Conservation (phyloP, 2,329 filamentous ascomycete species). For the Botrytis aclada region DNA sequence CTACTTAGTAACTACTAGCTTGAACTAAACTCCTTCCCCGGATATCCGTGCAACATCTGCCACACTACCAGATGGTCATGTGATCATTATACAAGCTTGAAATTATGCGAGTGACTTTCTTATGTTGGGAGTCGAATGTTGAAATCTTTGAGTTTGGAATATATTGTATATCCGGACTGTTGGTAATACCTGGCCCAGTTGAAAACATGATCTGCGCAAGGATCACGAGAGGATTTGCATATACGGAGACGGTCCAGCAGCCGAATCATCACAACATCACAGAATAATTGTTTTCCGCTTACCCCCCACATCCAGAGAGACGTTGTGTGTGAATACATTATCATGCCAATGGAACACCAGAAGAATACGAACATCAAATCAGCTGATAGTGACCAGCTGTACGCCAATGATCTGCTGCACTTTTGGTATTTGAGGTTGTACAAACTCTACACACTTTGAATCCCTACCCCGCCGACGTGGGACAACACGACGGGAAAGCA, state of each 20-base stretch:
- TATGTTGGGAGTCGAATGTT: not conserved
- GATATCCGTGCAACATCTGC: not conserved
- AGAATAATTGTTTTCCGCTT: not conserved
- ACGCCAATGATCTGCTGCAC: not conserved
- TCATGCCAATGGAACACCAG: not conserved
- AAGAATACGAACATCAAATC: not conserved
- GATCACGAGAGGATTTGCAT: not conserved
- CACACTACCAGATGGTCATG: not conserved
- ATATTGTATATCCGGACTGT: not conserved
- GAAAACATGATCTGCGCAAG: not conserved
- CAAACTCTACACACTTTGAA: not conserved
- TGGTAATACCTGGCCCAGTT: not conserved
- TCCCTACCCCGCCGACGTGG: not conserved
- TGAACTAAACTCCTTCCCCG: not conserved
- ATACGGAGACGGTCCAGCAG: not conserved
- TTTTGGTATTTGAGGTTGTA: not conserved
- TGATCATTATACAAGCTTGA: not conserved
- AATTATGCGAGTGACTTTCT: not conserved
- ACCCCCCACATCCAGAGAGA: not conserved
- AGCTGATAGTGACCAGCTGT: constrained; percentile 2
- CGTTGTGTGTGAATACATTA: not conserved
- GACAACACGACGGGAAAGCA: not conserved
- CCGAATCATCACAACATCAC: not conserved
- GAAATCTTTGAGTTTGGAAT: not conserved
- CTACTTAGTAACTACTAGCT: not conserved